Percentiles rank a stretch among this genome's conserved stretches.
phyloP scores from a whole-genome alignment of 2,329 filamentous ascomycete species.

The Fusarium liriodendri region DNA sequence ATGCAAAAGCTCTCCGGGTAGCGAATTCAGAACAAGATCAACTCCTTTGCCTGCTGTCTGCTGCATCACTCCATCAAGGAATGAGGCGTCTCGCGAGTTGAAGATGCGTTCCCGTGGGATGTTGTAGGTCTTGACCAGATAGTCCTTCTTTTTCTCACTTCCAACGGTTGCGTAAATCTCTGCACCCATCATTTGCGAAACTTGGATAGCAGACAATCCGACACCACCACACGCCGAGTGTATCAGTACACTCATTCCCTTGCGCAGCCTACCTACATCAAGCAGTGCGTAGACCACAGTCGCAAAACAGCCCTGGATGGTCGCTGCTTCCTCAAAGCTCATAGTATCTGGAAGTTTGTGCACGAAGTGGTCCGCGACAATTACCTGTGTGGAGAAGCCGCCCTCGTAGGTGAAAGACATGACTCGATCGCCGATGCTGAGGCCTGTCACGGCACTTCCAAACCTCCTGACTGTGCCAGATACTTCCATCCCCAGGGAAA shows the following conservation, averaged over 20 bases:
- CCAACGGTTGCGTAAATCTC: constrained; percentile 37
- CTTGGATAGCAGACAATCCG: constrained; percentile 46
- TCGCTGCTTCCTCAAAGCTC: constrained; percentile 48
- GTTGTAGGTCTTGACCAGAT: constrained; percentile 40
- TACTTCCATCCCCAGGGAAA: background rate
- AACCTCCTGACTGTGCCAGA: constrained; percentile 3
- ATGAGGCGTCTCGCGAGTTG: constrained; percentile 38
- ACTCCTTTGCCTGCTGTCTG: constrained; percentile 47
- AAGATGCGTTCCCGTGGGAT: constrained; percentile 50
- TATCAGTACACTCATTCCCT: constrained; percentile 49
- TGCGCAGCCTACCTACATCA: constrained; percentile 41
- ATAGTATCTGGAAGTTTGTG: constrained; percentile 50
- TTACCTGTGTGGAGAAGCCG: constrained; percentile 19
- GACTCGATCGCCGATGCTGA: constrained; percentile 40
- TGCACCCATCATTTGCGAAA: constrained; percentile 42
- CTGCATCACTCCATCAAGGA: constrained; percentile 42
- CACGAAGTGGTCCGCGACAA: constrained; percentile 4
- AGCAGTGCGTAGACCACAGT: constrained; percentile 45
- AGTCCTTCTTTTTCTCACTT: constrained; percentile 44
- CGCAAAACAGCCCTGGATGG: constrained; percentile 46
- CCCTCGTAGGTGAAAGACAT: constrained; percentile 5
- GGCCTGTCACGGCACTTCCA: background rate
- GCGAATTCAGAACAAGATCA: constrained; percentile 50
- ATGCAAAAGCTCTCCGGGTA: constrained; percentile 44
- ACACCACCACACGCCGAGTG: constrained; percentile 48